Evolutionary conservation across 129 eudicot genomes (phyloP), one percentile per base, ranked within the genome.

Genomic region (Artemisia annua): DNA sequence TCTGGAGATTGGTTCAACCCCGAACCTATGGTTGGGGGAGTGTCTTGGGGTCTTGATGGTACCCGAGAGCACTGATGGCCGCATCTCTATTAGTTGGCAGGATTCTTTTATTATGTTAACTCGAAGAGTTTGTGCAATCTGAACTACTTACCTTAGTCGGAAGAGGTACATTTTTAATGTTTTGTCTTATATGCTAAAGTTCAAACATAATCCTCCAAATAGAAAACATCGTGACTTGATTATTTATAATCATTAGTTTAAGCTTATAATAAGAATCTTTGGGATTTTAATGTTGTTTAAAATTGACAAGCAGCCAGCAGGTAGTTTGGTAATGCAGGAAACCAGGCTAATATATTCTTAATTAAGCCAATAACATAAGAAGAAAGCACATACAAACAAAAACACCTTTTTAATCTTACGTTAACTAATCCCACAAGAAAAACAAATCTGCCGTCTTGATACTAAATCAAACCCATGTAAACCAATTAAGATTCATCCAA

Each of bases 371-470:
- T 35, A 11, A 55, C 2, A 7, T 14, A 0, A 7, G 10, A 39
- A 39, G 46, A 7, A 39, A 39, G 0, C 46, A 39, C 46, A 39
- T 39, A 39, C 10, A 39, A 39, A 39, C 46, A 39, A 39, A 39
- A 39, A 7, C 46, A 39, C 9, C 46, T 39, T 39, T 39, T 39
- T 39, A 49, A 48, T 62, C 9, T 1, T 48, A 48, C 13, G 9
- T 52, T 67, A 76, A 67, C 5, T 62, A 78, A 63, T 64, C 73
- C 48, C 54, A 56, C 62, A 26, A 46, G 43, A 71, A 12, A n/a
- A 57, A 73, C 73, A 65, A 71, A 71, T 71, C 53, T 64, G 82
- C 82, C 82, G 82, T 66, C 82, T 72, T 39, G 14, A 71, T 56
- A 55, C 66, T 50, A 51, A 78, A 63, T 26, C 71, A 62, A 70